Base-by-base conservation (phyloP, 1,139 yeast species). In the Petasospora rhodanensis region DNA sequence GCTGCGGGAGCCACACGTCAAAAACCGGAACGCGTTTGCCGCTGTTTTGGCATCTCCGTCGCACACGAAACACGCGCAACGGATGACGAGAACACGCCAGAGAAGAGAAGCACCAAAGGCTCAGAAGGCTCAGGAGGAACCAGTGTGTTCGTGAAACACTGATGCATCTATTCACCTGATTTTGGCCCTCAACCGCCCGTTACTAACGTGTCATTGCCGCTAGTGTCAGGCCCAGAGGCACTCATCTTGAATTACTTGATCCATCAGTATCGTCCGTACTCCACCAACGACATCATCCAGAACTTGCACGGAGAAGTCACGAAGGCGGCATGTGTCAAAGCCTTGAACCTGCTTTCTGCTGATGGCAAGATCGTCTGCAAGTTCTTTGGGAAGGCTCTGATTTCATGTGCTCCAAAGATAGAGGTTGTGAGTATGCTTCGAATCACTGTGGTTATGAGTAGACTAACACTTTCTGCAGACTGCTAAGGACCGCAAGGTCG, bases 231-330 rank as follows among this genome's bases (percentile, higher is more conserved):
- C 13, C 26, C 40, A 14, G 37, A 37, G 14, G 20, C 26, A 8
- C 18, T 18, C 17, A 47, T 59, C 17, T 36, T 52, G 18, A 48
- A 48, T 5, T 64, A 64, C 42, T 48, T 66, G 52, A 42, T 49
- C 32, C 41, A 44, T 4, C 66, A 58, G 46, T 66, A 66, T 47
- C 55, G 66, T 30, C 70, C 68, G 8, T 60, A 62, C 36, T 59
- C 67, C 2, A 54, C 58, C 4, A 52, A 53, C 15, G 69, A 64
- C 42, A 53, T 64, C 26, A 42, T 54, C 22, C 54, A 56, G 29
- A 64, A 64, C 40, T 43, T 64, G 28, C 67, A 62, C 34, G 59
- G 57, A 14, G 42, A 49, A 8, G 28, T 60, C 4, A 40, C 54
- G 5, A 62, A 61, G 34, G 27, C 56, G 2, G 53, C 47, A 6